Evolutionary conservation across 2,329 filamentous ascomycete species (phyloP).

Genomic region (Colletotrichum brevisporum): DNA sequence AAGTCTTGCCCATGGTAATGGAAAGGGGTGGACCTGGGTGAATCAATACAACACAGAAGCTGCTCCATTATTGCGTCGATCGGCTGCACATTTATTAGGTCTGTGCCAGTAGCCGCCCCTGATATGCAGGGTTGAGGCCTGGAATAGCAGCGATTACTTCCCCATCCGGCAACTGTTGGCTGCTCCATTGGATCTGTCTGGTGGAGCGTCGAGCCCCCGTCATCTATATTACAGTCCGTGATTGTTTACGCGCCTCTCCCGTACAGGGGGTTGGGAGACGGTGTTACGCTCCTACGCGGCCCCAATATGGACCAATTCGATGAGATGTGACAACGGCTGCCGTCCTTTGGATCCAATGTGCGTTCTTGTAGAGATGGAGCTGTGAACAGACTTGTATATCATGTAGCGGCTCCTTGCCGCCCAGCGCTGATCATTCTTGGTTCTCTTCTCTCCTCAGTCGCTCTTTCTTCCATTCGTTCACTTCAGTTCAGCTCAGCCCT

Average conservation of each 20-base stretch:
- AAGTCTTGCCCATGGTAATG: conserved; percentile 1
- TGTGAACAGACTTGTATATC: conserved; percentile 15
- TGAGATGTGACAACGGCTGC: background rate
- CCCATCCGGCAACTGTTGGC: conserved; percentile 25
- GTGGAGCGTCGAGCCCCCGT: conserved; percentile 30
- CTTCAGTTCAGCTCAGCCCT: conserved; percentile 16
- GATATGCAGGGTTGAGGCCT: background rate
- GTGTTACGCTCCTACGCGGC: conserved; percentile 21
- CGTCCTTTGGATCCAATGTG: no score
- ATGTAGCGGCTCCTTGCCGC: conserved; percentile 2
- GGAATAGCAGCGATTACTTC: conserved; percentile 26
- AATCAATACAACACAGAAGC: conserved; percentile 30
- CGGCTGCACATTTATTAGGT: conserved; percentile 31
- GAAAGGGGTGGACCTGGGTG: conserved; percentile 28
- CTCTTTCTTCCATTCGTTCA: conserved; percentile 30
- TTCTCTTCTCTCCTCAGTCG: conserved; percentile 18
- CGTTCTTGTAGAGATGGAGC: no score
- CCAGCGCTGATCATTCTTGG: background rate
- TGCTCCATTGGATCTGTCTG: conserved; percentile 8
- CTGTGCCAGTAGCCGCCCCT: conserved; percentile 27
- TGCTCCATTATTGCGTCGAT: conserved; percentile 32
- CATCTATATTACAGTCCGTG: conserved; percentile 22
- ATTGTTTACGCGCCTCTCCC: conserved; percentile 26
- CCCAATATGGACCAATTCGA: conserved; percentile 9
- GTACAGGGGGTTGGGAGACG: background rate